A percentile compares a stretch with the other conserved stretches of the same genome.
Conservation (phyloP, 305 asterid genomes). For the Solanum aculeatissimum region DNA sequence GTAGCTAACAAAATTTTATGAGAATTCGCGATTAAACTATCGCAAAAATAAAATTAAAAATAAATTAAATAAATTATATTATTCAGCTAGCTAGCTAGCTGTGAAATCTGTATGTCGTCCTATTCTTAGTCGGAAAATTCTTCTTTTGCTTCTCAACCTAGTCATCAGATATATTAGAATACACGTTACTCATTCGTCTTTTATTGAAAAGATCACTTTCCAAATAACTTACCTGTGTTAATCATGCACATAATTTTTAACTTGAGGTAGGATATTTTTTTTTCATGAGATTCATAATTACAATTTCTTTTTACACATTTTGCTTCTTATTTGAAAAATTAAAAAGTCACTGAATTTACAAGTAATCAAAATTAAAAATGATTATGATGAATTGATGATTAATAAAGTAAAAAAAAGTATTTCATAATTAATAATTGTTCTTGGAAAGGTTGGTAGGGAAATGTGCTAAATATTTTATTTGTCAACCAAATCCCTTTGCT, state of each 20-base stretch:
- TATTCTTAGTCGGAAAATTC: neutral
- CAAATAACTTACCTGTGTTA: neutral
- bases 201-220: neutral
- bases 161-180: no score
- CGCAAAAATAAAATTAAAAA: neutral
- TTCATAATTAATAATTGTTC: neutral
- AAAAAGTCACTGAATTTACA: neutral
- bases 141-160: neutral
- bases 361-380: neutral
- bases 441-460: neutral
- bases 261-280: neutral
- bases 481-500: neutral
- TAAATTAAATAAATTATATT: no score
- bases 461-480: neutral
- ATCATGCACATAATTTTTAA: neutral
- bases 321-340: neutral
- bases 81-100: neutral
- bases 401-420: neutral
- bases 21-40: neutral
- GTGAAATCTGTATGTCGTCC: neutral
- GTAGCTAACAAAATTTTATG: neutral
- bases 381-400: neutral
- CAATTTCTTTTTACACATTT: neutral
- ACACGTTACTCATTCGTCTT: neutral
- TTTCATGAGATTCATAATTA: neutral